Base-by-base conservation (phyloP, 306 rosid species). In the Vicia sativa region DNA sequence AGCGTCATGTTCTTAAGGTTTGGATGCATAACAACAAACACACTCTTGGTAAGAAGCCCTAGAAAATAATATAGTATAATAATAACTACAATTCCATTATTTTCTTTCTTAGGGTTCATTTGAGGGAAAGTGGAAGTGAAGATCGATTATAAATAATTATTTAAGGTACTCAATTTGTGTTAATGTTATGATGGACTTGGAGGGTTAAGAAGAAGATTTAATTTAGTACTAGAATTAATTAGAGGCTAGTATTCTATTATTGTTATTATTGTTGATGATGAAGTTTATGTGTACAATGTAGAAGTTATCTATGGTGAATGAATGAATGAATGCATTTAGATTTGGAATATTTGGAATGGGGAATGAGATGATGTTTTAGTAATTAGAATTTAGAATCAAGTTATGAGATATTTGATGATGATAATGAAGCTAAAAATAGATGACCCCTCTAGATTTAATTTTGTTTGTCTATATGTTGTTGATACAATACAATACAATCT, bases 1-100 rank as follows among this genome's bases (percentile, higher is more conserved):
- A 82, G 76, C 97, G 98, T 45, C 93, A 90, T 12, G 98, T 93
- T 42, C 97, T 93, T 43, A 93, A 93, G 84, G 98, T 93, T 48
- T 93, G 98, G 98, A 90, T 93, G 97, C 98, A 93, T 77, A 93
- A 93, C 83, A 93, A 93, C 96, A 93, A 93, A 80, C 96, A 88
- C 87, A 93, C 98, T 42, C 91, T 90, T 11, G 97, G 98, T 81
- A 93, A 93, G 93, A 90, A 93, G 85, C 96, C 98, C 96, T 90
- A 88, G 81, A 52, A 12, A 39, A n/a, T n/a, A 2, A 56, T 0
- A 3, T 2, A 10, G 6, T 34, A 8, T 0, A 5, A 29, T 11
- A 65, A 4, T 38, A 19, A 38, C 13, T 3, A 70, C 58, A 43
- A 18, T 4, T 46, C 2, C 2, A 38, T 31, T 4, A 4, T 21